phyloP scores from a whole-genome alignment of 2,329 filamentous ascomycete species.

The Phaeosphaeriaceae sp. region DNA sequence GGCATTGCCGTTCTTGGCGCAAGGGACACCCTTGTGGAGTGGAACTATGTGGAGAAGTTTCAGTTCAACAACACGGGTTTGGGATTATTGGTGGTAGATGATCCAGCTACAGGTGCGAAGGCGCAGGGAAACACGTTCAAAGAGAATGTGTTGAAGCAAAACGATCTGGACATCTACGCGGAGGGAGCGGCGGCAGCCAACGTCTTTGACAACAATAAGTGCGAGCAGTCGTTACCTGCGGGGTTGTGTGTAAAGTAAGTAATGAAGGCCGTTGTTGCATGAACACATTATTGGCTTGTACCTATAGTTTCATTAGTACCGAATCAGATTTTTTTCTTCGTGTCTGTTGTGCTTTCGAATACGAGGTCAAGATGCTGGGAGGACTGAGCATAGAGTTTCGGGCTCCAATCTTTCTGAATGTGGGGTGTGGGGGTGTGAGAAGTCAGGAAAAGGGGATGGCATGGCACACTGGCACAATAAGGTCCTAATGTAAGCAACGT shows the following conservation, averaged over 20 bases:
- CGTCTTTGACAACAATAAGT: not conserved
- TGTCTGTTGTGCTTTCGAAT: not conserved
- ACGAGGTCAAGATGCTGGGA: no score
- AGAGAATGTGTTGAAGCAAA: not conserved
- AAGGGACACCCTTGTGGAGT: slow-evolving; percentile 12
- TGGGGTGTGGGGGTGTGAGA: no score
- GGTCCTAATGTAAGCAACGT: no score
- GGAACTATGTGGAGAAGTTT: slow-evolving; percentile 12
- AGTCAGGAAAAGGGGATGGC: no score
- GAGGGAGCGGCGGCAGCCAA: not conserved
- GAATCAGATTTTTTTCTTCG: not conserved
- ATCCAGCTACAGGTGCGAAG: slow-evolving; percentile 4
- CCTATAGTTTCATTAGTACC: not conserved
- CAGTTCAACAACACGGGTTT: slow-evolving; percentile 1
- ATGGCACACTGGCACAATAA: no score
- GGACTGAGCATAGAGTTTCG: no score
- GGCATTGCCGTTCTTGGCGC: slow-evolving; percentile 14
- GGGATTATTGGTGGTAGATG: slow-evolving; percentile 8
- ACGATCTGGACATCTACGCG: not conserved
- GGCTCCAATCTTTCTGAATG: no score
- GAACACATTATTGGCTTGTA: not conserved
- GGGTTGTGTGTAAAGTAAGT: not conserved
- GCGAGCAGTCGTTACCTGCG: not conserved
- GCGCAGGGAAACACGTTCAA: slow-evolving; percentile 5
- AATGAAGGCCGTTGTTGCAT: not conserved